Percentiles rank a stretch among this genome's conserved stretches.
Conservation (phyloP, 163 green algal genomes). For the Scenedesmus sp. region DNA sequence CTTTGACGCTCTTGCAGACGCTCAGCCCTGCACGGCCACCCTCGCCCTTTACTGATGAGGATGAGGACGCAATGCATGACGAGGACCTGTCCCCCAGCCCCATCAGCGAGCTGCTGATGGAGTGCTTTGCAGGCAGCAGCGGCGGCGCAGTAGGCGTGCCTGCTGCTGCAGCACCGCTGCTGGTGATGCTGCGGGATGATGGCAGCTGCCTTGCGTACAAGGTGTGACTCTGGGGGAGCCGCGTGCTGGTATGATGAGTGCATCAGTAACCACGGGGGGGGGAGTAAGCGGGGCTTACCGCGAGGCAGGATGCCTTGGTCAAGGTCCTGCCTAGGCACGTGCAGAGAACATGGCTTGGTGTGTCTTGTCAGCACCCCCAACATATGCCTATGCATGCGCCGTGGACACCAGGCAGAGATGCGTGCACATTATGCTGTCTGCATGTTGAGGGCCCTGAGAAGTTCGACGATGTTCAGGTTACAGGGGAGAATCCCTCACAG, state of each 20-base stretch:
- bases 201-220: slow-evolving; percentile 78
- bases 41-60: background rate
- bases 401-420: no score
- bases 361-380: no score
- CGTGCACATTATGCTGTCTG: no score
- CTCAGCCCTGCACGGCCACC: slow-evolving; percentile 25
- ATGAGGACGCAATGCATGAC: slow-evolving; percentile 5
- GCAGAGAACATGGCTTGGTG: background rate
- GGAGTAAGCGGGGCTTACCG: no score
- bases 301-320: no score
- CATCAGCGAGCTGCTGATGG: slow-evolving; percentile 72
- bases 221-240: slow-evolving; percentile 45
- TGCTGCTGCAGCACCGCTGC: slow-evolving; percentile 67
- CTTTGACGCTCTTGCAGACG: background rate
- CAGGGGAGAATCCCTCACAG: no score
- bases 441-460: no score
- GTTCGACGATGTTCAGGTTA: no score
- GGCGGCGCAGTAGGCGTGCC: slow-evolving; percentile 37
- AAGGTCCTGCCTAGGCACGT: no score
- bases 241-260: background rate
- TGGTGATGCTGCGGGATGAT: slow-evolving; percentile 78
- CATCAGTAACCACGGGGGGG: background rate
- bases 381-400: no score
- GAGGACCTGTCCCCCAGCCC: slow-evolving; percentile 1
- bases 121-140: slow-evolving; percentile 63